Evolutionary conservation across 345 rosid genomes (phyloP).

Genomic region (Dipteronia sinensis): DNA sequence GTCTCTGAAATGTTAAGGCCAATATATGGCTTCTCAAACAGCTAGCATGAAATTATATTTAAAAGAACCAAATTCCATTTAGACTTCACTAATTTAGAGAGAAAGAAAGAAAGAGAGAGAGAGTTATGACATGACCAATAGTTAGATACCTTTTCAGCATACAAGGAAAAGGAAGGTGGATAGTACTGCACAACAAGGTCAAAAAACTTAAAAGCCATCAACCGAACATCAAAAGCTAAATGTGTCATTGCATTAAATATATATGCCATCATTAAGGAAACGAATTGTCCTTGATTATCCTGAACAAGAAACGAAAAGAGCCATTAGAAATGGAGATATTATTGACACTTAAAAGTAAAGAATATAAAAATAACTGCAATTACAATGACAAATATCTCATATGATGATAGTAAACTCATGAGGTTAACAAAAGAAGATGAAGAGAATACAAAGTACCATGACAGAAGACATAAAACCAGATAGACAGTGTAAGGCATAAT

Average conservation of each 20-base stretch:
- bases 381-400: background rate
- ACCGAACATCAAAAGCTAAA: slow-evolving; percentile 72
- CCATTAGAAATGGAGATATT: slow-evolving; percentile 22
- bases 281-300: slow-evolving; percentile 72
- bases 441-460: background rate
- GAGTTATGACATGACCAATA: background rate
- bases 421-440: slow-evolving; percentile 2
- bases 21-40: background rate
- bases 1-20: background rate
- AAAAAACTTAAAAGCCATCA: slow-evolving; percentile 84
- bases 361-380: slow-evolving; percentile 10
- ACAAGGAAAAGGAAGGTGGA: slow-evolving; percentile 60
- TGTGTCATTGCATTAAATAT: slow-evolving; percentile 80
- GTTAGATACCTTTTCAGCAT: slow-evolving; percentile 73
- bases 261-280: slow-evolving; percentile 72
- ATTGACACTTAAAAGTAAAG: slow-evolving; percentile 2
- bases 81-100: background rate
- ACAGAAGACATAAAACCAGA: background rate
- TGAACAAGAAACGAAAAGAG: slow-evolving; percentile 39
- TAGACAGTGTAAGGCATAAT: background rate
- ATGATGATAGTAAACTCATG: background rate
- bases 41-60: background rate
- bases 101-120: no score
- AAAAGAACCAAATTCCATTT: background rate
- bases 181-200: slow-evolving; percentile 67